Conservation (phyloP, 148 eudicot genomes). For the Silene conica region DNA sequence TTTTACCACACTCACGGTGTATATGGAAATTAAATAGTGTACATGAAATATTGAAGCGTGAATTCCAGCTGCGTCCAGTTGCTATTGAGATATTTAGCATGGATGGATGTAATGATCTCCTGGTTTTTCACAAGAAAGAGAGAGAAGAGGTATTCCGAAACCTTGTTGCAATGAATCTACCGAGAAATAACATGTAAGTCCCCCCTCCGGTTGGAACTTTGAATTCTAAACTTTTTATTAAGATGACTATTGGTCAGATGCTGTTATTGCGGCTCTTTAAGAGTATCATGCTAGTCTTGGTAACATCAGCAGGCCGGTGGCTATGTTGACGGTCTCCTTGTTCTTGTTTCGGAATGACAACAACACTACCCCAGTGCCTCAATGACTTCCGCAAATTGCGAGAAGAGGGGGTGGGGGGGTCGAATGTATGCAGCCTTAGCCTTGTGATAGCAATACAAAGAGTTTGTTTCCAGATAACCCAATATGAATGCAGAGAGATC, state of each 20-base stretch:
- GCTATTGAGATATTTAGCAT: slow-evolving; percentile 97
- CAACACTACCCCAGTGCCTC: not conserved
- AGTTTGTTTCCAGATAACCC: too few species aligned
- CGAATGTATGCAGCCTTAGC: too few species aligned
- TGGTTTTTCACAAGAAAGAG: slow-evolving; percentile 98
- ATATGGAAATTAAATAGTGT: slow-evolving; percentile 99
- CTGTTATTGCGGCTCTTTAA: not conserved
- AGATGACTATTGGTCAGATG: not conserved
- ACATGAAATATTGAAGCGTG: slow-evolving; percentile 96
- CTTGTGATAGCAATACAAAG: too few species aligned
- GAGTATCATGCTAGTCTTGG: not conserved
- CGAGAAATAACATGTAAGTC: slow-evolving; percentile 97
- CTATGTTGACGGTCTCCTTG: not conserved
- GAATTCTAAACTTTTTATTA: not conserved
- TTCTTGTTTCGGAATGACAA: not conserved
- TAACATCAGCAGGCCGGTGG: not conserved
- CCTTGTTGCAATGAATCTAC: slow-evolving; percentile 94
- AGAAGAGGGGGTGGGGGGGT: too few species aligned
- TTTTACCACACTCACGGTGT: slow-evolving; percentile 85
- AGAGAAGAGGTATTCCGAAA: slow-evolving; percentile 96
- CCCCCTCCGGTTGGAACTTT: not conserved
- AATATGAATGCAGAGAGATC: too few species aligned
- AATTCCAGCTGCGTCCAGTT: slow-evolving; percentile 98
- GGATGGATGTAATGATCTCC: slow-evolving; percentile 98
- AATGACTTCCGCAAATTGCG: too few species aligned